phyloP scores from a whole-genome alignment of 441 rosid genomes.

The Brassica balearica region DNA sequence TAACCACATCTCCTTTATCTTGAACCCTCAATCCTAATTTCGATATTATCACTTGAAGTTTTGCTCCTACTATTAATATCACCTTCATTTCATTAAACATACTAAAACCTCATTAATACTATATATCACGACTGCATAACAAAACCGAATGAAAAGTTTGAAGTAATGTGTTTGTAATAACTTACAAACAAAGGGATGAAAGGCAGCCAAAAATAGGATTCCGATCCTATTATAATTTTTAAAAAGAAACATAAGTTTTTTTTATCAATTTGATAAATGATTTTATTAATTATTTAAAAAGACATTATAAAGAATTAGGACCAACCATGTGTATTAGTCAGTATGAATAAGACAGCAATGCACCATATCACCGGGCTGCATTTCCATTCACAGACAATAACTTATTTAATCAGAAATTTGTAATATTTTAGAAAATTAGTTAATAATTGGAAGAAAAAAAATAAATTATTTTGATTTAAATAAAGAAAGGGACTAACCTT shows the following conservation, averaged over 20 bases:
- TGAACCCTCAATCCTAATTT: conserved; percentile 80
- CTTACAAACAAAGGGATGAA: conserved; percentile 87
- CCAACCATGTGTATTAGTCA: conserved; percentile 83
- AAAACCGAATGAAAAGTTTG: neutral
- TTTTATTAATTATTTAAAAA: neutral
- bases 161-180: conserved; percentile 3
- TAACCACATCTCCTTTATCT: conserved; percentile 89
- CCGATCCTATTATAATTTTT: conserved; percentile 61
- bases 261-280: neutral
- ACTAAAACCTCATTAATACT: neutral
- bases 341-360: conserved; percentile 68
- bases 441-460: neutral
- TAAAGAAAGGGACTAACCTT: conserved; percentile 51
- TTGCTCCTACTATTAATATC: conserved; percentile 75
- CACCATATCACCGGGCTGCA: conserved; percentile 85
- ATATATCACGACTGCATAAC: neutral
- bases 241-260: neutral
- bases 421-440: neutral
- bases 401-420: neutral
- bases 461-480: neutral
- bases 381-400: conserved; percentile 33
- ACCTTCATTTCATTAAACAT: conserved; percentile 52
- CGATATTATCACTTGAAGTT: conserved; percentile 86
- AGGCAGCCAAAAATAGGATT: conserved; percentile 83
- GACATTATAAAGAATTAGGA: neutral